Evolutionary conservation across 2,329 filamentous ascomycete species (phyloP).

Genomic region (Epichloe baconii): DNA sequence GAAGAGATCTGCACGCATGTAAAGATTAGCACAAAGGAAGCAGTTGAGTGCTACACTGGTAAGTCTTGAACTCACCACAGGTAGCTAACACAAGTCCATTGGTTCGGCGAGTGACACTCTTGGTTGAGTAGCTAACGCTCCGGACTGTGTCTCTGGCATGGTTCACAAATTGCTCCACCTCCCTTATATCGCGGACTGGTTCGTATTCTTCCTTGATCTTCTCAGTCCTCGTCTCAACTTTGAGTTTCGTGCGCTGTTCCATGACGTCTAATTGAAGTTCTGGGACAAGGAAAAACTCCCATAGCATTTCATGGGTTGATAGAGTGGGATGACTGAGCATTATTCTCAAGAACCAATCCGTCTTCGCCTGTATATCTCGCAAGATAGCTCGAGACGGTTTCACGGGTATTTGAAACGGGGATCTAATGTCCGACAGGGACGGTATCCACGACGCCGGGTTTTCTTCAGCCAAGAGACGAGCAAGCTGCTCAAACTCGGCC

Average conservation of each 20-base stretch:
- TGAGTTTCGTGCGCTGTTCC: constrained; percentile 73
- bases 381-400: constrained; percentile 79
- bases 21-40: neutral
- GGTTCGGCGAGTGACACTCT: constrained; percentile 66
- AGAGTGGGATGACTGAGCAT: constrained; percentile 85
- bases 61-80: constrained; percentile 32
- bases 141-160: constrained; percentile 85
- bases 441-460: constrained; percentile 95
- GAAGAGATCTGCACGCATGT: constrained; percentile 42
- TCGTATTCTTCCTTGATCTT: constrained; percentile 81
- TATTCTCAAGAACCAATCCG: constrained; percentile 80
- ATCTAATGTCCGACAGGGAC: constrained; percentile 60
- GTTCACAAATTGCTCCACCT: constrained; percentile 86
- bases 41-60: neutral
- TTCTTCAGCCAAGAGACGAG: constrained; percentile 70
- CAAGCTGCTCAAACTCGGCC: constrained; percentile 81
- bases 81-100: constrained; percentile 57
- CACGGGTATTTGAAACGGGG: constrained; percentile 85
- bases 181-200: constrained; percentile 68
- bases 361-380: constrained; percentile 72
- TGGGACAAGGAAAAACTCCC: constrained; percentile 97
- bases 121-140: constrained; percentile 69
- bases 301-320: constrained; percentile 88
- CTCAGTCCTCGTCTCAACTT: constrained; percentile 71
- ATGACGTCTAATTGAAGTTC: constrained; percentile 86